A percentile compares a stretch with the other conserved stretches of the same genome.
phyloP scores from a whole-genome alignment of 148 eudicot genomes.

The Arbutus unedo region DNA sequence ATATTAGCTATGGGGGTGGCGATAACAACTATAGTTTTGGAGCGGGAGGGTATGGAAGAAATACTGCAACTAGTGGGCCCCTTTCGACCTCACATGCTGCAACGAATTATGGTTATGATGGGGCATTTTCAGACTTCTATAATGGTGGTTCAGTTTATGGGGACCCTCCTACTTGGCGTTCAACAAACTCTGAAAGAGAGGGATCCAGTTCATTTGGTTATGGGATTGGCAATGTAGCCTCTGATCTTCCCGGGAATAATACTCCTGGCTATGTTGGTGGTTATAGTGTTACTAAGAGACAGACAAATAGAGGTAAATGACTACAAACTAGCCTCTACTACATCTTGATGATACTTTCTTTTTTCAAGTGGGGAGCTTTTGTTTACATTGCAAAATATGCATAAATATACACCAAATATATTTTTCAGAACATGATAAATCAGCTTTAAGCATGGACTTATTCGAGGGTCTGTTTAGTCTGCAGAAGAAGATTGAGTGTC shows the following conservation, averaged over 20 bases:
- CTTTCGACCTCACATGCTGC: slow-evolving; percentile 43
- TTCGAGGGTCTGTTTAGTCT: neutral
- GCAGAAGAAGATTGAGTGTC: neutral
- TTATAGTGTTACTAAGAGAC: slow-evolving; percentile 53
- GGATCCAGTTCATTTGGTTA: slow-evolving; percentile 53
- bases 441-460: neutral
- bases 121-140: slow-evolving; percentile 53
- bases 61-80: slow-evolving; percentile 36
- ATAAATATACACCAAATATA: neutral
- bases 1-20: slow-evolving; percentile 42
- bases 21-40: slow-evolving; percentile 46
- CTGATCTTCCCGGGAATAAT: slow-evolving; percentile 42
- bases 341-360: neutral
- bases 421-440: neutral
- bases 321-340: neutral
- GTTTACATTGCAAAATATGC: neutral
- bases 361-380: neutral
- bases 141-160: slow-evolving; percentile 47
- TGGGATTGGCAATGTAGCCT: slow-evolving; percentile 48
- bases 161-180: slow-evolving; percentile 63
- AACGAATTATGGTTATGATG: slow-evolving; percentile 53
- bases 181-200: slow-evolving; percentile 51
- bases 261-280: slow-evolving; percentile 60
- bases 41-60: slow-evolving; percentile 51
- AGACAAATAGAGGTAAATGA: slow-evolving; percentile 52